Percentiles rank a stretch among this genome's conserved stretches.
Conservation (phyloP, 1,284 basidiomycete species). For the Melampsora occidentalis region DNA sequence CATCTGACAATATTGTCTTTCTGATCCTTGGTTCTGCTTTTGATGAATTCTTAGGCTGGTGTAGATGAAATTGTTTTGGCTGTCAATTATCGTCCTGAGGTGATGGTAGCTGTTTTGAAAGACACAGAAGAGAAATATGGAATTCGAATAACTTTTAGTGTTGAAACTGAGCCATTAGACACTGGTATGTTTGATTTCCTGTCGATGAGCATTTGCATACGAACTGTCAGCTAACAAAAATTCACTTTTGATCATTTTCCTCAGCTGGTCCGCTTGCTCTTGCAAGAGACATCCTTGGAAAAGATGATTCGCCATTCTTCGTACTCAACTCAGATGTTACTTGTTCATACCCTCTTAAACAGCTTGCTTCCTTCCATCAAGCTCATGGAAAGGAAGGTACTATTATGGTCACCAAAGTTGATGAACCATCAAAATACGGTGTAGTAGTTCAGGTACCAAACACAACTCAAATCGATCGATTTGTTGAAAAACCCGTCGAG, state of each 20-base stretch:
- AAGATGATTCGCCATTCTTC: constrained; percentile 61
- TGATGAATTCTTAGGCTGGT: constrained; percentile 55
- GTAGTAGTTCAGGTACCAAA: constrained; percentile 59
- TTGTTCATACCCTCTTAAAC: constrained; percentile 60
- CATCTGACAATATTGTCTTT: no score
- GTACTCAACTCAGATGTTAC: constrained; percentile 61
- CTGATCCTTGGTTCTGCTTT: no score
- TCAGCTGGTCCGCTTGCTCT: constrained; percentile 60
- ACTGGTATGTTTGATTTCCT: constrained; percentile 54
- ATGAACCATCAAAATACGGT: constrained; percentile 60
- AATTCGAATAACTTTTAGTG: constrained; percentile 53
- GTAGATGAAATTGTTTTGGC: constrained; percentile 61
- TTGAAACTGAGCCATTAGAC: constrained; percentile 61
- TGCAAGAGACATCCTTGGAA: constrained; percentile 59
- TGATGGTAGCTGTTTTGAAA: constrained; percentile 60
- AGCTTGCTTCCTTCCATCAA: constrained; percentile 60
- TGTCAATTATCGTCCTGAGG: constrained; percentile 60
- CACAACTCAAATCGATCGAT: constrained; percentile 59
- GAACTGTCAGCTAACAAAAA: not conserved
- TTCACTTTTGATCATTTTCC: not conserved
- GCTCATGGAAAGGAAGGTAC: constrained; percentile 60
- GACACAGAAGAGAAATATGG: constrained; percentile 60
- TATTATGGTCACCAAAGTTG: constrained; percentile 62
- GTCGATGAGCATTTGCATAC: not conserved
- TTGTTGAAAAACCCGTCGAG: constrained; percentile 61